Evolutionary conservation across 1,139 yeast genomes (phyloP).

Genomic region (Citeromyces hawaiiensis): DNA sequence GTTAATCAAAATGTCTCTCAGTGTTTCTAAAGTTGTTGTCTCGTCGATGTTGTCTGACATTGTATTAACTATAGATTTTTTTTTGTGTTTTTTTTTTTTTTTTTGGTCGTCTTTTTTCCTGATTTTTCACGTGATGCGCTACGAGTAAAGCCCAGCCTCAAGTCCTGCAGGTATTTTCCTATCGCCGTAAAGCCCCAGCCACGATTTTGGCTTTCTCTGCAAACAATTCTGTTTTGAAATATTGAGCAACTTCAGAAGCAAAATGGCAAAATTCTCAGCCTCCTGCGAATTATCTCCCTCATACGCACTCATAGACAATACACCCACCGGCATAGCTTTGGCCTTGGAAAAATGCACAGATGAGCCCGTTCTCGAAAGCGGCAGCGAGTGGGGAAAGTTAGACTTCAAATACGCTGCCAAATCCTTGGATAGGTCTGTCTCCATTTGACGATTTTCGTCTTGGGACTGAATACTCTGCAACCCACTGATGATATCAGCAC

Average conservation of each 20-base stretch:
- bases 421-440: conserved; percentile 3
- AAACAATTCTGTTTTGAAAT: conserved; percentile 7
- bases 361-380: conserved; percentile 5
- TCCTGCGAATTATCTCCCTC: conserved; percentile 85
- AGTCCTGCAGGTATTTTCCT: conserved; percentile 50
- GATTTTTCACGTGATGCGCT: conserved; percentile 1
- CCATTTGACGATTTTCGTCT: background rate
- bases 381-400: conserved; percentile 6
- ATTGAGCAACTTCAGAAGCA: conserved; percentile 18
- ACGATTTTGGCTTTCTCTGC: conserved; percentile 56
- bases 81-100: conserved; percentile 1
- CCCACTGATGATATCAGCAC: conserved; percentile 7
- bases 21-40: conserved; percentile 44
- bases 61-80: background rate
- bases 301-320: conserved; percentile 43
- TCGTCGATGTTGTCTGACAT: conserved; percentile 20
- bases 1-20: conserved; percentile 59
- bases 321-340: conserved; percentile 3
- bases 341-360: background rate
- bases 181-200: conserved; percentile 80
- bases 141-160: conserved; percentile 56
- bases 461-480: conserved; percentile 3
- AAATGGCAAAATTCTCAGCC: conserved; percentile 42
- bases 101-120: background rate
- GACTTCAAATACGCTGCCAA: conserved; percentile 4